Evolutionary conservation across 2,329 filamentous ascomycete genomes (phyloP), one percentile per base, ranked within the genome.

Genomic region (Talaromyces albobiverticillius): DNA sequence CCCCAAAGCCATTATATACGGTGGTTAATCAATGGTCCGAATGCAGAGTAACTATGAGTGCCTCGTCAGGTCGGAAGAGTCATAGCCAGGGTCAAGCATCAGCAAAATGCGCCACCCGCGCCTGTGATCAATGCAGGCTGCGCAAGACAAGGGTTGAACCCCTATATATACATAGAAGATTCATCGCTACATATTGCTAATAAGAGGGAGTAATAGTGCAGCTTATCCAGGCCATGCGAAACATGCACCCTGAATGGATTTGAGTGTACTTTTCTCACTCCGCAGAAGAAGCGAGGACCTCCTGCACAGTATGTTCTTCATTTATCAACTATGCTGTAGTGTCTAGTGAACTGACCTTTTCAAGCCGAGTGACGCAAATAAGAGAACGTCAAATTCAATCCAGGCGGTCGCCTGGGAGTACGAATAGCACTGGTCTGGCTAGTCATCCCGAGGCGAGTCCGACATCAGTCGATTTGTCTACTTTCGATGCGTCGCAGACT

Each of bases 121-220:
- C 72, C 1, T 75, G 72, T 57, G 72, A 75, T 55, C 70, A 73
- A 52, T 75, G 72, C 65, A 73, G 71, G 53, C 62, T 71, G 31
- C 66, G 67, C 56, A 72, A 68, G 60, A 70, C 64, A 62, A 75
- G 65, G 68, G 69, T 63, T 62, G 16, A 13, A 13, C 29, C 14
- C 11, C 20, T n/a, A n/a, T 16, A 14, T 36, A 3, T 11, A 3
- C 14, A n/a, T 51, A 23, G 16, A 13, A 13, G n/a, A 3, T 11
- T 22, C 4, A 31, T 9, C 6, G 43, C 42, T 52, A 38, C 36
- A 36, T 51, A 22, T 25, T 42, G 20, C 41, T 45, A 42, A 46
- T 61, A 20, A 8, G 18, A 20, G 23, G 18, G 25, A 25, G 4
- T 25, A 14, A 57, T 59, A 72, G 62, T 76, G 73, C 51, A 72